phyloP scores from a whole-genome alignment of 768 basidiomycete species.

The Phanerodontia chrysosporium region DNA sequence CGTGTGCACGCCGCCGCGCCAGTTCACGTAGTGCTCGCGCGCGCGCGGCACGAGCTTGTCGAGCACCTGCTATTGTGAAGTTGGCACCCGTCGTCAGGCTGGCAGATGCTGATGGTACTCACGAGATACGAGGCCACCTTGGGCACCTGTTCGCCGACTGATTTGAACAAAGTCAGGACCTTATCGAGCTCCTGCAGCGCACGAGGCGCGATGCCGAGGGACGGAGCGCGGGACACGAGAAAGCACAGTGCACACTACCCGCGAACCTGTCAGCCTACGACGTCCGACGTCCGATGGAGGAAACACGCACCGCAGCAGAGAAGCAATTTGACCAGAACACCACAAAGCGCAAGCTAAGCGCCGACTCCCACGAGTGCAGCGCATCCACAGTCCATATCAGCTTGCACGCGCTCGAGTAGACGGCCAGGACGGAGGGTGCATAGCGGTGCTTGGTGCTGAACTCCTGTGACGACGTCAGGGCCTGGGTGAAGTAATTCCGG shows the following conservation, averaged over 20 bases:
- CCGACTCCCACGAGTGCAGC: slow-evolving; percentile 53
- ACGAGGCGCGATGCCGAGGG: slow-evolving; percentile 50
- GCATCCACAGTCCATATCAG: slow-evolving; percentile 54
- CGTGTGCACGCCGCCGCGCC: slow-evolving; percentile 23
- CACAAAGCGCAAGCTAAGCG: slow-evolving; percentile 60
- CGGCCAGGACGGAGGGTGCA: slow-evolving; percentile 69
- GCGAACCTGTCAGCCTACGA: neutral
- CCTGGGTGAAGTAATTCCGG: slow-evolving; percentile 62
- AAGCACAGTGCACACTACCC: slow-evolving; percentile 56
- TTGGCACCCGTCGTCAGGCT: no score
- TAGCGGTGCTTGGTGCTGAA: slow-evolving; percentile 59
- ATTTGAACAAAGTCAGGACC: slow-evolving; percentile 51
- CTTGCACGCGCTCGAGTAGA: slow-evolving; percentile 54
- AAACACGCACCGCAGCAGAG: slow-evolving; percentile 70
- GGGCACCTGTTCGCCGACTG: slow-evolving; percentile 54
- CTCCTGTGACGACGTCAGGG: slow-evolving; percentile 47
- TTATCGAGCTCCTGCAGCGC: slow-evolving; percentile 60
- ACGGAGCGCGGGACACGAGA: slow-evolving; percentile 59
- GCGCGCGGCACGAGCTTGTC: slow-evolving; percentile 53
- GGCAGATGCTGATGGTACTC: slow-evolving; percentile 20
- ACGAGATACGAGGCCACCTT: slow-evolving; percentile 59
- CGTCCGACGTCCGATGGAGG: neutral
- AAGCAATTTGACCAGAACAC: slow-evolving; percentile 75
- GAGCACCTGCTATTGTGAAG: slow-evolving; percentile 32
- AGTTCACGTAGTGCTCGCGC: slow-evolving; percentile 40